These are phyloP conservation scores for Diplocarpon mali DNA, from an alignment of 2,329 filamentous ascomycete species.

Conservation along the genomic window DNA sequence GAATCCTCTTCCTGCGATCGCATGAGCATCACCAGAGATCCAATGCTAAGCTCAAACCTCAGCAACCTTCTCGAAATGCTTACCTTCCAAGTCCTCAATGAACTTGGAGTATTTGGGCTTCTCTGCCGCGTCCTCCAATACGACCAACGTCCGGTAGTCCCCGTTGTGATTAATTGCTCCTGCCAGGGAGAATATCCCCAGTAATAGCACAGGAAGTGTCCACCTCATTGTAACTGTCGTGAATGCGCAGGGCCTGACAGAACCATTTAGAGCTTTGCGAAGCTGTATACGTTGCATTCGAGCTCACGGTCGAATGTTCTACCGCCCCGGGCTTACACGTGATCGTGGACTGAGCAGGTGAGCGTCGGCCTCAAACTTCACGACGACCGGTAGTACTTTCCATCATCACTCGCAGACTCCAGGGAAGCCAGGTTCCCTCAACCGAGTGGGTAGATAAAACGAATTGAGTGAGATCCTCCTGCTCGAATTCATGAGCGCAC, in stretches of 20 bases:
- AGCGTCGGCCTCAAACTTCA: slow-evolving; percentile 7
- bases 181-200: slow-evolving; percentile 54
- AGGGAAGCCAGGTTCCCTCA: too few species aligned
- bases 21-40: slow-evolving; percentile 11
- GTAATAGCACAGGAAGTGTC: slow-evolving; percentile 57
- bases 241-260: too few species aligned
- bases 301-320: background rate
- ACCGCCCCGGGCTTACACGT: slow-evolving; percentile 9
- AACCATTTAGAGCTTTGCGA: slow-evolving; percentile 23
- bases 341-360: slow-evolving; percentile 1
- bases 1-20: slow-evolving; percentile 63
- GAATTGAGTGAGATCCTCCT: slow-evolving; percentile 27
- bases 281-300: slow-evolving; percentile 26
- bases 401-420: too few species aligned
- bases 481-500: background rate
- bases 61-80: slow-evolving; percentile 17
- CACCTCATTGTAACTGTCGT: slow-evolving; percentile 52
- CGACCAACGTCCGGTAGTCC: slow-evolving; percentile 62
- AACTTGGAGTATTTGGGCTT: slow-evolving; percentile 78
- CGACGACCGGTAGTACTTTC: slow-evolving; percentile 6
- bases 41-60: slow-evolving; percentile 1
- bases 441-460: slow-evolving; percentile 9
- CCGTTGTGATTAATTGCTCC: slow-evolving; percentile 72
- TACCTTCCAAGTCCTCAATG: slow-evolving; percentile 60
- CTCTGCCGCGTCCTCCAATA: slow-evolving; percentile 73